Evolutionary conservation across 176 grass and related monocot species (phyloP).

Genomic region (Pontederia crassipes): DNA sequence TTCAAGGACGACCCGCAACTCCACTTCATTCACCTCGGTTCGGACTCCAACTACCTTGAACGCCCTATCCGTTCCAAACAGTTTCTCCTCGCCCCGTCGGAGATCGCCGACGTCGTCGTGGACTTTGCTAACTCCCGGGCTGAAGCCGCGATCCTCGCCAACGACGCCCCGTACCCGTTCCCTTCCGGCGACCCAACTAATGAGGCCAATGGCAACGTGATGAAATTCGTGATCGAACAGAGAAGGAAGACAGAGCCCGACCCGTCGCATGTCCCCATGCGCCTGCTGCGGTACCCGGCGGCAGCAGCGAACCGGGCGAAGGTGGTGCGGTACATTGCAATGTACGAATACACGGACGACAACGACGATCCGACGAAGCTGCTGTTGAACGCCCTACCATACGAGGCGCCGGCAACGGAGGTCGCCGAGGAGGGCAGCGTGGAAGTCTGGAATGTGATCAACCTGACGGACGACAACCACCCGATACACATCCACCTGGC

Average conservation of each 20-base stretch:
- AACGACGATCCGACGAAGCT: constrained; percentile 77
- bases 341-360: constrained; percentile 73
- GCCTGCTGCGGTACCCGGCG: constrained; percentile 26
- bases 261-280: constrained; percentile 26
- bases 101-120: constrained; percentile 39
- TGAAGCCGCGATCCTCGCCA: constrained; percentile 20
- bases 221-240: constrained; percentile 54
- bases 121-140: constrained; percentile 23
- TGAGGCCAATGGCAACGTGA: constrained; percentile 48
- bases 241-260: constrained; percentile 18
- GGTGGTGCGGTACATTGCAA: constrained; percentile 32
- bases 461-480: constrained; percentile 91
- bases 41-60: constrained; percentile 51
- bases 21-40: constrained; percentile 35
- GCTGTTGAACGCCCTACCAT: constrained; percentile 65
- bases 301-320: constrained; percentile 17
- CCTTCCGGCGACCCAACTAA: constrained; percentile 55
- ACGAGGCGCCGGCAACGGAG: constrained; percentile 70
- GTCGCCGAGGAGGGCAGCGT: constrained; percentile 47
- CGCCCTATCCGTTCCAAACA: constrained; percentile 25
- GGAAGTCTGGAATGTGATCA: constrained; percentile 87
- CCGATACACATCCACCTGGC: constrained; percentile 79
- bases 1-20: constrained; percentile 25
- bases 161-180: constrained; percentile 63
- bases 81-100: constrained; percentile 45